Evolutionary conservation across 2,329 filamentous ascomycete species (phyloP).

Genomic region (Aspergillus texensis): DNA sequence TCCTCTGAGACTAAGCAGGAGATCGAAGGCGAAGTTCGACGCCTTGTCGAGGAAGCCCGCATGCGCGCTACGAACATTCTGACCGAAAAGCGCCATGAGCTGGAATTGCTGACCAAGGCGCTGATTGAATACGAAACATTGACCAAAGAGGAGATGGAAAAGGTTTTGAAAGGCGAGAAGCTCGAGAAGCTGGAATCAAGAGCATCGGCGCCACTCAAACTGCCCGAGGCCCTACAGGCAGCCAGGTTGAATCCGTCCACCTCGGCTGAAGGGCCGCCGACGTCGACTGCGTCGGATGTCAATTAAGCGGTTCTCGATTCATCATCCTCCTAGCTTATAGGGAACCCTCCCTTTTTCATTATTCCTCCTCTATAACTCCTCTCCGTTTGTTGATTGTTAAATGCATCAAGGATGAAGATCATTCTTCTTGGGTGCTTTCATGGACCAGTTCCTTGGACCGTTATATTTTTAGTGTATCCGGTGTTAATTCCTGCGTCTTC

Average conservation of each 20-base stretch:
- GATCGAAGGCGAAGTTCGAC: slow-evolving; percentile 87
- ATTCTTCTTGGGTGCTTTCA: not conserved
- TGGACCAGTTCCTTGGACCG: not conserved
- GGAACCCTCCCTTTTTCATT: not conserved
- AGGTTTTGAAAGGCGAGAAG: slow-evolving; percentile 84
- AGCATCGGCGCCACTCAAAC: slow-evolving; percentile 61
- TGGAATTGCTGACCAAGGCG: slow-evolving; percentile 85
- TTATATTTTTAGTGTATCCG: not conserved
- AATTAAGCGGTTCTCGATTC: slow-evolving; percentile 7
- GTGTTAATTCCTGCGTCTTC: slow-evolving; percentile 8
- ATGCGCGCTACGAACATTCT: slow-evolving; percentile 72
- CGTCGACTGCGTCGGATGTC: slow-evolving; percentile 24
- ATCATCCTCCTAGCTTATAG: not conserved
- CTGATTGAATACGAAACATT: slow-evolving; percentile 94
- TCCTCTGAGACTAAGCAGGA: slow-evolving; percentile 83
- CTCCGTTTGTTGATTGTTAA: slow-evolving; percentile 2
- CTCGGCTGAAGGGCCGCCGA: slow-evolving; percentile 23
- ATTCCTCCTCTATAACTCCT: not conserved
- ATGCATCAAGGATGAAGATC: not conserved
- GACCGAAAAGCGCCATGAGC: slow-evolving; percentile 73
- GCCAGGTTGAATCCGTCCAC: slow-evolving; percentile 31
- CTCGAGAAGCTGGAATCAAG: slow-evolving; percentile 67
- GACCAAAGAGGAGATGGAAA: slow-evolving; percentile 84
- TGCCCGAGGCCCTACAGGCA: slow-evolving; percentile 58
- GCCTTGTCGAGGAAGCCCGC: slow-evolving; percentile 79